These are phyloP conservation scores for Lasiodiplodia hormozganensis DNA, from an alignment of 2,329 filamentous ascomycete species.

Conservation along the genomic window DNA sequence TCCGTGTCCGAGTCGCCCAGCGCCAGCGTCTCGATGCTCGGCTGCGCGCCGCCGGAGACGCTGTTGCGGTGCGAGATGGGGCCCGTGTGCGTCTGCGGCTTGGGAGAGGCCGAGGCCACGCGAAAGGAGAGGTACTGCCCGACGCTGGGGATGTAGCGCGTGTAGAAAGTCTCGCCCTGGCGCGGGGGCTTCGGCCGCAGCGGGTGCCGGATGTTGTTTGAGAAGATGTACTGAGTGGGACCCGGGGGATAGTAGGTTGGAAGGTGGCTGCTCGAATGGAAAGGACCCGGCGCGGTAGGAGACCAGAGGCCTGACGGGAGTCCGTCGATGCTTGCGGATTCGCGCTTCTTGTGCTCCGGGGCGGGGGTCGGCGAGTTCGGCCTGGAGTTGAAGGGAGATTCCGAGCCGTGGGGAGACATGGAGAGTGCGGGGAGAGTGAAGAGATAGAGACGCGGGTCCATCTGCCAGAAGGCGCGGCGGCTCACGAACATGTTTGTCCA, in stretches of 20 bases:
- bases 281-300: slow-evolving; percentile 66
- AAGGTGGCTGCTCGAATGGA: slow-evolving; percentile 81
- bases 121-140: slow-evolving; percentile 89
- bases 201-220: slow-evolving; percentile 81
- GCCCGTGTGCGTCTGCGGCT: slow-evolving; percentile 69
- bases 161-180: slow-evolving; percentile 91
- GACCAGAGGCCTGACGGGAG: slow-evolving; percentile 46
- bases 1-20: slow-evolving; percentile 63
- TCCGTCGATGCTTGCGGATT: slow-evolving; percentile 39
- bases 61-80: slow-evolving; percentile 51
- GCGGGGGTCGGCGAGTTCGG: slow-evolving; percentile 58
- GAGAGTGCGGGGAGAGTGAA: slow-evolving; percentile 76
- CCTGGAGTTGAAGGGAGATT: slow-evolving; percentile 59
- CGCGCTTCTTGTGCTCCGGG: slow-evolving; percentile 30
- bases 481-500: slow-evolving; percentile 87
- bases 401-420: slow-evolving; percentile 55
- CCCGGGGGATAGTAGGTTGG: slow-evolving; percentile 90
- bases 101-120: slow-evolving; percentile 73
- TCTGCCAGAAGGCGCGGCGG: slow-evolving; percentile 86
- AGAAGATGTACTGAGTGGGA: slow-evolving; percentile 80
- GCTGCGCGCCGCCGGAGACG: slow-evolving; percentile 57
- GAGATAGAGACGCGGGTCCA: slow-evolving; percentile 84
- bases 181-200: slow-evolving; percentile 85
- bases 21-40: slow-evolving; percentile 41
- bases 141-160: slow-evolving; percentile 81